phyloP scores from a whole-genome alignment of 352 stramenopile species.

The Phytopythium kandeliae region DNA sequence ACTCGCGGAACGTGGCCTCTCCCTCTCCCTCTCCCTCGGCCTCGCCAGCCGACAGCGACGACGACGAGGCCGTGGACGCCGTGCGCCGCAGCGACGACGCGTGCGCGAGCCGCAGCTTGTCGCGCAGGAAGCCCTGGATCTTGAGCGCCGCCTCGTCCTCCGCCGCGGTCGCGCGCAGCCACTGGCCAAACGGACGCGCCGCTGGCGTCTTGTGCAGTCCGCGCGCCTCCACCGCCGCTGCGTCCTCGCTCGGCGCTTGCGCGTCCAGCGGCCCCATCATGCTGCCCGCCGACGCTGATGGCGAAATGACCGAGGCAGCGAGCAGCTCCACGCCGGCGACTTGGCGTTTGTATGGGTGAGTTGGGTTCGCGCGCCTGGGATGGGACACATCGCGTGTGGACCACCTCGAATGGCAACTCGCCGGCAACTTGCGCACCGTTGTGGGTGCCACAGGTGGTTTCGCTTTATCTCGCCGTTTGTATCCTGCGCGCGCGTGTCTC shows the following conservation, averaged over 20 bases:
- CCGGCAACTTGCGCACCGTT: no score
- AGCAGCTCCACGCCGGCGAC: no score
- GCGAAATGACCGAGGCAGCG: no score
- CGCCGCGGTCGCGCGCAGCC: constrained; percentile 18
- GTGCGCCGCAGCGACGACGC: constrained; percentile 19
- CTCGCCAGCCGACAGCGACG: constrained; percentile 16
- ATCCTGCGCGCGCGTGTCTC: not conserved
- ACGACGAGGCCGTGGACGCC: constrained; percentile 19
- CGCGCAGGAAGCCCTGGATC: constrained; percentile 31
- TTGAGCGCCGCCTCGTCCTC: constrained; percentile 27
- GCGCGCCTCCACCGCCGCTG: constrained; percentile 11
- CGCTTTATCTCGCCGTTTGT: not conserved
- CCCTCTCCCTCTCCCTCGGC: constrained; percentile 11
- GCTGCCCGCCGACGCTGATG: no score
- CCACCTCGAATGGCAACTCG: no score
- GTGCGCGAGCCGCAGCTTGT: constrained; percentile 16
- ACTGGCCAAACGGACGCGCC: constrained; percentile 26
- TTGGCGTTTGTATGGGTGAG: no score
- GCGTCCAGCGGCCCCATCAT: constrained; percentile 25
- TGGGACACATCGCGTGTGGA: no score
- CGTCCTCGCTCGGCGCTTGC: constrained; percentile 11
- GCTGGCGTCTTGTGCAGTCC: constrained; percentile 18
- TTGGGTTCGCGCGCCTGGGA: no score
- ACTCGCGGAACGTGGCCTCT: constrained; percentile 39
- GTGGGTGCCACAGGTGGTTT: no score